A percentile compares a stretch with the other conserved stretches of the same genome.
Conservation (phyloP, 805 yeast genomes). For the Clavispora fructus region DNA sequence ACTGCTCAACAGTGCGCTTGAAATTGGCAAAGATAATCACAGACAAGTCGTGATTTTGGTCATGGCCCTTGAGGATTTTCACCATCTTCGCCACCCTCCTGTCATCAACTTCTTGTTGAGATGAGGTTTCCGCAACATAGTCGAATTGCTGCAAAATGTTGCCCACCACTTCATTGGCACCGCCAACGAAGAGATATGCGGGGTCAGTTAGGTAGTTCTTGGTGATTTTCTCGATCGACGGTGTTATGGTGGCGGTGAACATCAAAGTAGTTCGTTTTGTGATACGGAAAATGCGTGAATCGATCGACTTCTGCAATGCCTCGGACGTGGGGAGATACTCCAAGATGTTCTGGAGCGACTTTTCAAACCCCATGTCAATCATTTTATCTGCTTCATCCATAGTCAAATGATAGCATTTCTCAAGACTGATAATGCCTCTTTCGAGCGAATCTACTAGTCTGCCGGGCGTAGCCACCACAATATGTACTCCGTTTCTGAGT, state of each 20-base stretch:
- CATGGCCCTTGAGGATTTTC: slow-evolving; percentile 39
- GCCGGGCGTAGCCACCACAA: slow-evolving; percentile 94
- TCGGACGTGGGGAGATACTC: slow-evolving; percentile 44
- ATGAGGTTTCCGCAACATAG: slow-evolving; percentile 22
- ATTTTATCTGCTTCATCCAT: slow-evolving; percentile 95
- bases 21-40: slow-evolving; percentile 79
- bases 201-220: slow-evolving; percentile 58
- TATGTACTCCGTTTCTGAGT: slow-evolving; percentile 61
- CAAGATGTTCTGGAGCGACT: slow-evolving; percentile 61
- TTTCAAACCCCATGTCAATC: slow-evolving; percentile 94
- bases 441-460: slow-evolving; percentile 77
- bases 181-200: slow-evolving; percentile 62
- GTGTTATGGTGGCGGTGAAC: slow-evolving; percentile 94
- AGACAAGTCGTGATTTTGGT: slow-evolving; percentile 24
- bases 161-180: slow-evolving; percentile 58
- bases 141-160: slow-evolving; percentile 65
- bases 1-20: slow-evolving; percentile 64
- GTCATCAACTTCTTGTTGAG: slow-evolving; percentile 22
- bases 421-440: slow-evolving; percentile 54
- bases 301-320: slow-evolving; percentile 18
- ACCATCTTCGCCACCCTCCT: slow-evolving; percentile 41
- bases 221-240: slow-evolving; percentile 62
- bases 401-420: slow-evolving; percentile 60
- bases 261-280: slow-evolving; percentile 62
- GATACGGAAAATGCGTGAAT: slow-evolving; percentile 33